Evolutionary conservation across 176 grass and related monocot genomes (phyloP).

Genomic region (Juncus effusus): DNA sequence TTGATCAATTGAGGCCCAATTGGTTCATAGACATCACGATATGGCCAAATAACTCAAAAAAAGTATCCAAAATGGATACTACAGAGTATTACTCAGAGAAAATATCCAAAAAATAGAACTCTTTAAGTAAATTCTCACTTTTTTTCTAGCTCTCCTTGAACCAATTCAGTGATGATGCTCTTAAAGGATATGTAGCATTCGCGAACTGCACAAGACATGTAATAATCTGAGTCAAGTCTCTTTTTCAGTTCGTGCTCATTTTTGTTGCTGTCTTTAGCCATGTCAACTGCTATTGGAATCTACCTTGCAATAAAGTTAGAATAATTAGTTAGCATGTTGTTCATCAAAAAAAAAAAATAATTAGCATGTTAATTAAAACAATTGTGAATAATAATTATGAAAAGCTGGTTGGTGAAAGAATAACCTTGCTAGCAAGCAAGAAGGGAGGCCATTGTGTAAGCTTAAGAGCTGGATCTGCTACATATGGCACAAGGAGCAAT

Average conservation of each 20-base stretch:
- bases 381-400: constrained; percentile 3
- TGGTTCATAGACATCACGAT: too few relatives aligned
- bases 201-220: constrained; percentile 73
- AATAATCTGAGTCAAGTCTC: constrained; percentile 62
- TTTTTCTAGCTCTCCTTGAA: constrained; percentile 59
- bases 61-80: too few relatives aligned
- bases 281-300: constrained; percentile 94
- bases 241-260: constrained; percentile 71
- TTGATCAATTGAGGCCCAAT: too few relatives aligned
- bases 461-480: constrained; percentile 61
- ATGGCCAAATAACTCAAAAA: too few relatives aligned
- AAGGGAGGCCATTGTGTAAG: constrained; percentile 93
- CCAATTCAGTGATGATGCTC: constrained; percentile 66
- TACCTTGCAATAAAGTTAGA: constrained; percentile 9
- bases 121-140: constrained; percentile 34
- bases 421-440: constrained; percentile 92
- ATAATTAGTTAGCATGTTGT: constrained; percentile 9
- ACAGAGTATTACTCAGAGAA: neutral
- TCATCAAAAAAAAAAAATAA: neutral
- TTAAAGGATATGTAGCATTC: constrained; percentile 85
- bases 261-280: constrained; percentile 79
- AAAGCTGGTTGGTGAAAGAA: neutral
- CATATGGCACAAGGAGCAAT: constrained; percentile 88
- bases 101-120: constrained; percentile 14
- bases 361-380: neutral